Evolutionary conservation across 257 asterid species (phyloP).

Genomic region (Jaltomata sinuosa): DNA sequence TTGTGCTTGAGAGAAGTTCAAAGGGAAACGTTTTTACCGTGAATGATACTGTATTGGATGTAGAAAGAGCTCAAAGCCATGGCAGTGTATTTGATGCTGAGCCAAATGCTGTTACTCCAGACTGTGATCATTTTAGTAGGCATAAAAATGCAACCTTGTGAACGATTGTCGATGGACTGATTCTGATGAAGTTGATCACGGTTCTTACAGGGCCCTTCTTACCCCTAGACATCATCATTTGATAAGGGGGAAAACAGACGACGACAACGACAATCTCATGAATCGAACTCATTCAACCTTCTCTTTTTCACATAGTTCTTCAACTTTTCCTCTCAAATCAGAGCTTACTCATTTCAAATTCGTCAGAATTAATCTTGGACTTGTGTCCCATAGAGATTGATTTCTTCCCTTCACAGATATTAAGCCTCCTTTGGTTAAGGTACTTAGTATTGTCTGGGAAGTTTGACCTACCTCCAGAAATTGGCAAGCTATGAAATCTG

Average conservation of each 20-base stretch:
- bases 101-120: no score
- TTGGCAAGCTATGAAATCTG: neutral
- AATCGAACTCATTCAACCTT: neutral
- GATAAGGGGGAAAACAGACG: no score
- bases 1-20: slow-evolving; percentile 3
- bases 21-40: neutral
- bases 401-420: neutral
- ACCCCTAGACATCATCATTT: neutral
- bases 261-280: neutral
- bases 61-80: no score
- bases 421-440: neutral
- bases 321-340: neutral
- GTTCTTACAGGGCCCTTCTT: neutral
- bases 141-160: no score
- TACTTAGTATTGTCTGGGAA: neutral
- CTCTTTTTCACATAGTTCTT: neutral
- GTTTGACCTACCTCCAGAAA: neutral
- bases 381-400: neutral
- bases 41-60: neutral
- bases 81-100: no score
- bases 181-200: no score
- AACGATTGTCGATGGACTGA: no score
- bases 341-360: neutral
- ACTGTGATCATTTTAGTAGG: no score
- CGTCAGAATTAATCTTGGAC: slow-evolving; percentile 4